These are phyloP conservation scores for Cardiospermum halicacabum DNA, from an alignment of 345 rosid species.

Conservation along the genomic window DNA sequence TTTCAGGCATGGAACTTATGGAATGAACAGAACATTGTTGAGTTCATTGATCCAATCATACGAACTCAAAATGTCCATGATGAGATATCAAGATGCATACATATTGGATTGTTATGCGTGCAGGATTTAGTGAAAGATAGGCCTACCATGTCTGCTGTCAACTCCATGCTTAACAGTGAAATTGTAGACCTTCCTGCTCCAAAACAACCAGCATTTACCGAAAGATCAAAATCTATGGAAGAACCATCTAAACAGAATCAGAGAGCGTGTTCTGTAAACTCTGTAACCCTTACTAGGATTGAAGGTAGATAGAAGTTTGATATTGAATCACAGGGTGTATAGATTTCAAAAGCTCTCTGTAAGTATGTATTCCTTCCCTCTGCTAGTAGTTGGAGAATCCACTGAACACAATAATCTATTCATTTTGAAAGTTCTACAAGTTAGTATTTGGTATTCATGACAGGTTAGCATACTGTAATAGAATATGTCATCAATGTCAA, in stretches of 20 bases:
- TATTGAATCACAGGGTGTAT: neutral
- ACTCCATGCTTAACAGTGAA: neutral
- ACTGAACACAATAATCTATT: no score
- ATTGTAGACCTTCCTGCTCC: neutral
- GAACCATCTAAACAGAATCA: neutral
- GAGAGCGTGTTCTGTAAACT: neutral
- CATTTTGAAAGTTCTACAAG: no score
- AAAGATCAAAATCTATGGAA: neutral
- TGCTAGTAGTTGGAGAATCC: no score
- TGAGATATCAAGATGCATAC: neutral
- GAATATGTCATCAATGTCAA: no score
- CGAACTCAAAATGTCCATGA: neutral
- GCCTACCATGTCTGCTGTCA: neutral
- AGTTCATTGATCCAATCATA: neutral
- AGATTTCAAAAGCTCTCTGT: no score
- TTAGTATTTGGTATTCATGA: no score
- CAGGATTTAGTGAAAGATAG: neutral
- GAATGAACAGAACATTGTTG: neutral
- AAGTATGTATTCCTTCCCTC: no score
- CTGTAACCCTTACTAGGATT: neutral
- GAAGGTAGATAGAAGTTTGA: neutral
- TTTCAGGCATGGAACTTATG: constrained; percentile 1
- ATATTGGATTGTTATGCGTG: neutral
- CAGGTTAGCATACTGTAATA: no score
- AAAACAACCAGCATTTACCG: neutral